A percentile compares a stretch with the other conserved stretches of the same genome.
phyloP scores from a whole-genome alignment of 768 basidiomycete genomes.

The Suillus occidentalis region DNA sequence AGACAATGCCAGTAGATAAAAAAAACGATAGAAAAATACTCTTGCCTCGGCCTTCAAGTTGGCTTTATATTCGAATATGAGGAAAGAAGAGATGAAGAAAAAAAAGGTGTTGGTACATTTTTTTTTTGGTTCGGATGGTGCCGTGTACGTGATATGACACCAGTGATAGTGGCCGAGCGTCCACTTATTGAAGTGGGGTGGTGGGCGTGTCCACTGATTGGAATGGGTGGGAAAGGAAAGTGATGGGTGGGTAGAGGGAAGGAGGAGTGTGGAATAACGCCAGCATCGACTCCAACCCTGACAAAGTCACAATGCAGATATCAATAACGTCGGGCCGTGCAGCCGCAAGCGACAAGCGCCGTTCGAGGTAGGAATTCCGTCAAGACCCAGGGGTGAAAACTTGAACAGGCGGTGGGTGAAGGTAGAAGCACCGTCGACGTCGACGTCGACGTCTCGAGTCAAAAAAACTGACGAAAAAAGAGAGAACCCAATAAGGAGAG shows the following conservation, averaged over 20 bases:
- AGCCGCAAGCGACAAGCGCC: background rate
- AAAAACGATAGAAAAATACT: background rate
- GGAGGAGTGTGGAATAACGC: too few relatives aligned
- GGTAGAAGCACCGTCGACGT: too few relatives aligned
- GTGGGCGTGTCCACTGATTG: background rate
- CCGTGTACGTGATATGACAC: too few relatives aligned
- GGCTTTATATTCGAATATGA: too few relatives aligned
- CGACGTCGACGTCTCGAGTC: too few relatives aligned
- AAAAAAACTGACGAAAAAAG: too few relatives aligned
- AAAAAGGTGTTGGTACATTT: background rate
- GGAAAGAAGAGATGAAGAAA: too few relatives aligned
- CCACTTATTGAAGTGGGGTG: background rate
- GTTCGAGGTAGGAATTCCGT: background rate
- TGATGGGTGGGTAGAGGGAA: too few relatives aligned
- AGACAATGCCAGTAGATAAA: background rate
- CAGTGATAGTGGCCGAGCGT: too few relatives aligned
- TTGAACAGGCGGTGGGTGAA: too few relatives aligned
- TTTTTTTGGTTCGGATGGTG: background rate
- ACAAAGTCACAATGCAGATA: background rate
- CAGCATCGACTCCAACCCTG: background rate
- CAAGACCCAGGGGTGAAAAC: background rate
- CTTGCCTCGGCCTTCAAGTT: background rate
- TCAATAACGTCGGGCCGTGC: background rate
- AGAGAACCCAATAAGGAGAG: constrained; percentile 5
- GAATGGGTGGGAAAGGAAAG: background rate